Conservation (phyloP, 2,329 filamentous ascomycete species). For the Arthrinium phaeospermum region DNA sequence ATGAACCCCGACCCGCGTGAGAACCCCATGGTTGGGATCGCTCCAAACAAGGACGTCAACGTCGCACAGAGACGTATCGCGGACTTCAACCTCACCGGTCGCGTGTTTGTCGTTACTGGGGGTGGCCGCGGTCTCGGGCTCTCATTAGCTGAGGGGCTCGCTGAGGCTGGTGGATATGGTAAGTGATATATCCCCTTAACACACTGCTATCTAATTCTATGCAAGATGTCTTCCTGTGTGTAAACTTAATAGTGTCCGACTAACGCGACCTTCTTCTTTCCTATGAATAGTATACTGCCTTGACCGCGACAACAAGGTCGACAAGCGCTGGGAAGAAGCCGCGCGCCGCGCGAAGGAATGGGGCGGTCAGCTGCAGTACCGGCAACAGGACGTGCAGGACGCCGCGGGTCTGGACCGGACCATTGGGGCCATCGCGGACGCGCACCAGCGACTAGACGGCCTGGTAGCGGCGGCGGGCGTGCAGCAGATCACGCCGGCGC, state of each 20-base stretch:
- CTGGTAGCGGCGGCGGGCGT: constrained; percentile 72
- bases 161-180: constrained; percentile 77
- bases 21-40: background rate
- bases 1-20: background rate
- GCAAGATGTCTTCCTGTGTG: constrained; percentile 30
- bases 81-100: constrained; percentile 73
- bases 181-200: constrained; percentile 24
- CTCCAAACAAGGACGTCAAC: background rate
- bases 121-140: constrained; percentile 76
- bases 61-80: constrained; percentile 50
- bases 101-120: constrained; percentile 73
- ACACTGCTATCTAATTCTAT: constrained; percentile 27
- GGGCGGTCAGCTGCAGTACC: constrained; percentile 69
- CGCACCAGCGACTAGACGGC: constrained; percentile 68
- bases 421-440: constrained; percentile 64
- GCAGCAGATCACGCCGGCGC: constrained; percentile 70
- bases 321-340: constrained; percentile 64
- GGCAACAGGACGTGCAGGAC: constrained; percentile 71
- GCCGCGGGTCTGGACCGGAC: constrained; percentile 61
- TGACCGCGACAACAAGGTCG: constrained; percentile 56
- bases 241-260: no score
- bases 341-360: constrained; percentile 66
- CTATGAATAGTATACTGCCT: constrained; percentile 58
- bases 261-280: background rate
- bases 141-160: constrained; percentile 72